Evolutionary conservation across 345 rosid genomes (phyloP).

Genomic region (Eucalyptus regnans): DNA sequence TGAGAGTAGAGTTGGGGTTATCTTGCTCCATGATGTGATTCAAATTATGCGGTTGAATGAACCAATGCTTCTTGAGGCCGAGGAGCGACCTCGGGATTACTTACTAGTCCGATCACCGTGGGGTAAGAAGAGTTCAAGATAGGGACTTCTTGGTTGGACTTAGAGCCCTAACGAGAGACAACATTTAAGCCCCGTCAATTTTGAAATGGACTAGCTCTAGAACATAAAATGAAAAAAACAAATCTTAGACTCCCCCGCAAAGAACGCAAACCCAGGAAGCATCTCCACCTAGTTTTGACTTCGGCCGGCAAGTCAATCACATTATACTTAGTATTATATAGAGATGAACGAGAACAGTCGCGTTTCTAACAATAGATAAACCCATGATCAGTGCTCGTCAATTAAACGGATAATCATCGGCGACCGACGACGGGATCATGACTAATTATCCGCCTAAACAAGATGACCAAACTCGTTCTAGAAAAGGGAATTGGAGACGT

Average conservation of each 20-base stretch:
- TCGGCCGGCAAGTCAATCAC: background rate
- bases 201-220: background rate
- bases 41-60: accelerated
- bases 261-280: background rate
- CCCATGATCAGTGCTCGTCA: background rate
- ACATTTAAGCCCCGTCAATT: background rate
- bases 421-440: background rate
- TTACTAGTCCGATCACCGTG: background rate
- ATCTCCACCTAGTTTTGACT: background rate
- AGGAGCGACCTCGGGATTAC: background rate
- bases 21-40: accelerated
- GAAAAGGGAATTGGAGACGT: background rate
- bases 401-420: background rate
- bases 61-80: accelerated
- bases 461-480: background rate
- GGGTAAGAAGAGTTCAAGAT: background rate
- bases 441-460: background rate
- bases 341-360: background rate
- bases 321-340: background rate
- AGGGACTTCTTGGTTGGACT: background rate
- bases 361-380: background rate
- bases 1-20: accelerated
- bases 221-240: background rate
- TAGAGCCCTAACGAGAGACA: background rate
- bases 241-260: background rate